phyloP scores from a whole-genome alignment of 768 basidiomycete species.

The Russula ochroleuca region DNA sequence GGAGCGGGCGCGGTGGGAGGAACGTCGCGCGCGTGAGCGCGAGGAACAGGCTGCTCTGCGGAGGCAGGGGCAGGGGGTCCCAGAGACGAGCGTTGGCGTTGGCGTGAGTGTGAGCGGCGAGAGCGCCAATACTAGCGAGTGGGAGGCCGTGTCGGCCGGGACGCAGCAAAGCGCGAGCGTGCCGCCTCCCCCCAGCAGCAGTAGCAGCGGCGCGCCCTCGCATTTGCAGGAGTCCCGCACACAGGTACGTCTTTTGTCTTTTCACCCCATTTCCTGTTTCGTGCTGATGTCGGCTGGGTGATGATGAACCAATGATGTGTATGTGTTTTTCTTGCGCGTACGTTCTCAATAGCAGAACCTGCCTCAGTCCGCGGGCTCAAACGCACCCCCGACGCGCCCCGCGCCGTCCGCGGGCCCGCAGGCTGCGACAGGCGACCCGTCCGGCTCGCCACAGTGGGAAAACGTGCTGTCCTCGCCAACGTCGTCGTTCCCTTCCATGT shows the following conservation, averaged over 20 bases:
- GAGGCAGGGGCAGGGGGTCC: slow-evolving; percentile 27
- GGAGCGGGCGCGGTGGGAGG: slow-evolving; percentile 69
- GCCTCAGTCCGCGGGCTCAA: neutral
- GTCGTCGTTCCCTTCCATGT: slow-evolving; percentile 74
- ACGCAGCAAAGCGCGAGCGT: slow-evolving; percentile 4
- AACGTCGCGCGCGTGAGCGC: slow-evolving; percentile 51
- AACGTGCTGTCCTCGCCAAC: slow-evolving; percentile 46
- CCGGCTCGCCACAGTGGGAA: slow-evolving; percentile 53
- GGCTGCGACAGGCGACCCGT: slow-evolving; percentile 28
- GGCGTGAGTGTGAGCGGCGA: neutral
- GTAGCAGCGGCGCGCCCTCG: slow-evolving; percentile 28
- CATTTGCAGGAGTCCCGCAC: slow-evolving; percentile 17
- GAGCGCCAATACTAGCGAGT: slow-evolving; percentile 4
- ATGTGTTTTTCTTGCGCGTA: neutral
- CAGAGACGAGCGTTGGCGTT: slow-evolving; percentile 21
- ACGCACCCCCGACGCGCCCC: neutral
- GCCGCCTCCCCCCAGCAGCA: neutral
- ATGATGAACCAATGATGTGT: too few relatives aligned
- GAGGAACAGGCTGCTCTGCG: neutral
- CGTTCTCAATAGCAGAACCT: neutral
- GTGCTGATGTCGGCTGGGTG: too few relatives aligned
- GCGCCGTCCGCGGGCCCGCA: slow-evolving; percentile 12
- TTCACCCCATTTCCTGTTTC: neutral
- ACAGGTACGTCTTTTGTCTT: neutral
- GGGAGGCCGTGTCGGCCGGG: slow-evolving; percentile 14